phyloP scores from a whole-genome alignment of 805 yeast genomes.

The Candida morakotiae region DNA sequence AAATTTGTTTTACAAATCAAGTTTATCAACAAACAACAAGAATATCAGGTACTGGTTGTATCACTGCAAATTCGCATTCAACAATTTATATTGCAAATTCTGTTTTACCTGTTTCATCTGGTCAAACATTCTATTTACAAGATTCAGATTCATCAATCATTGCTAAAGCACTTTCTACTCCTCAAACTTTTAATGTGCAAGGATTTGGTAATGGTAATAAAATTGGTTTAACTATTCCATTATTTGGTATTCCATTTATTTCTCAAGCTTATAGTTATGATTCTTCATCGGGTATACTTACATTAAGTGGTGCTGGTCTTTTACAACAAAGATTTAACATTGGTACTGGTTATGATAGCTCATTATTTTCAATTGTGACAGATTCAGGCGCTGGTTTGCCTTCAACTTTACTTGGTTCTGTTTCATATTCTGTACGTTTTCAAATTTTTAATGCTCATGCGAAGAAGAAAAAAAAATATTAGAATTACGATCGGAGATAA shows the following conservation, averaged over 20 bases:
- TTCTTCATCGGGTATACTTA: constrained; percentile 18
- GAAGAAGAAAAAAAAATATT: too few relatives aligned
- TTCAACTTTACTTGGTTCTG: constrained; percentile 14
- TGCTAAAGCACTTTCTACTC: constrained; percentile 12
- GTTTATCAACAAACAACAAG: constrained; percentile 18
- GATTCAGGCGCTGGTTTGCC: constrained; percentile 16
- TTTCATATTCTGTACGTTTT: constrained; percentile 12
- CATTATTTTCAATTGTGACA: constrained; percentile 12
- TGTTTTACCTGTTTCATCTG: constrained; percentile 10
- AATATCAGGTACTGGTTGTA: constrained; percentile 23
- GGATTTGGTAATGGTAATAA: constrained; percentile 23
- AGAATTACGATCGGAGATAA: not conserved
- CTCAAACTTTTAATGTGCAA: constrained; percentile 17
- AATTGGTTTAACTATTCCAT: constrained; percentile 13
- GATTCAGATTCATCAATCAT: constrained; percentile 13
- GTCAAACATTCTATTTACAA: constrained; percentile 17
- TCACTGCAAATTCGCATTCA: constrained; percentile 15
- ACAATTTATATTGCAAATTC: constrained; percentile 12
- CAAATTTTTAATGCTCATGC: too few relatives aligned
- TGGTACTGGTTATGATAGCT: constrained; percentile 20
- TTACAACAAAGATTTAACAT: constrained; percentile 13
- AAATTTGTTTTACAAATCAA: constrained; percentile 22
- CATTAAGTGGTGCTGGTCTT: constrained; percentile 7
- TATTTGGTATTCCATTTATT: constrained; percentile 4
- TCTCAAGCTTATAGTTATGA: constrained; percentile 7